Evolutionary conservation across 1,139 yeast species (phyloP), one percentile per base, ranked within the genome.

Genomic region (Saccharomyces hybrid): DNA sequence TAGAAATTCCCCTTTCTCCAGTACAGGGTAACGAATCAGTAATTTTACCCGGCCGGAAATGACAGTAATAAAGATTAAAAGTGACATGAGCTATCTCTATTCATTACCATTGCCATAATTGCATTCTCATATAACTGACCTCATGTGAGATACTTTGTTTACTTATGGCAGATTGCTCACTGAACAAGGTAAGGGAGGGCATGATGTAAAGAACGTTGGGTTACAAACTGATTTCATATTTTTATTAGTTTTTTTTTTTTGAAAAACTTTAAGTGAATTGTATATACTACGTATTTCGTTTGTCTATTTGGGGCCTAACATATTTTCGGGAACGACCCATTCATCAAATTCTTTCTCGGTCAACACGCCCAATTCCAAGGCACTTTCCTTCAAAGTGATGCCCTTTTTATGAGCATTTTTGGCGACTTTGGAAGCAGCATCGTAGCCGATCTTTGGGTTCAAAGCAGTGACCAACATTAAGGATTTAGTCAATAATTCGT

Each of bases 401-500:
- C 97, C 97, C 79, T 93, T 90, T 79, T 91, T 88, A 82, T 93
- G 98, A 53, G 99, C 99, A 70, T 93, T 89, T 81, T 93, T 93
- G 64, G 99, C 99, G 54, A 90, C 93, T 82, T 91, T 90, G 58
- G 97, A 89, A 56, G 99, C 98, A 64, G 85, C 81, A 72, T 93
- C 99, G 76, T 93, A 93, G 67, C 99, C 99, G 68, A 93, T 93
- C 83, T 91, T 90, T 66, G 99, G 98, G 82, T 93, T 95, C 72
- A 93, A 83, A 32, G 99, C 98, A 56, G 99, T 93, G 53, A 93
- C 99, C 77, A 93, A 81, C 99, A 93, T 93, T 72, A 93, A 82
- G 9, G 97, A 89, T 76, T 93, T 97, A 72, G 88, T 88, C 79
- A 93, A 79, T 59, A 87, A 79, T 76, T 93, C 89, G 65, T 81